phyloP scores from a whole-genome alignment of 2,329 filamentous ascomycete species.

The Hypocreales sp. region DNA sequence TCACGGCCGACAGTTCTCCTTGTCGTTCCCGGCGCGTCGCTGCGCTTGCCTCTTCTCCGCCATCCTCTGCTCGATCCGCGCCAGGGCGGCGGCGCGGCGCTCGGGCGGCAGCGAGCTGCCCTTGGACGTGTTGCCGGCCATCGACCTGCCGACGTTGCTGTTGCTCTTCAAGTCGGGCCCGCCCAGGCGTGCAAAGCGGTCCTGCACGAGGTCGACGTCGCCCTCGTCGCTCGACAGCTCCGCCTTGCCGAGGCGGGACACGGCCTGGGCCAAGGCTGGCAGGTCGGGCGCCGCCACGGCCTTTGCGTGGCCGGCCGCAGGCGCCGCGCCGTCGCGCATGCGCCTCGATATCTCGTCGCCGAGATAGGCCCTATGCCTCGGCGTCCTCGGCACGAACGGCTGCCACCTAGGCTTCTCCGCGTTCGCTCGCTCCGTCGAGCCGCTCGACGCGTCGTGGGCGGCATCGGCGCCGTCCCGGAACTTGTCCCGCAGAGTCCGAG shows the following conservation, averaged over 20 bases:
- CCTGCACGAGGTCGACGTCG: constrained; percentile 28
- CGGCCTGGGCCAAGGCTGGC: constrained; percentile 10
- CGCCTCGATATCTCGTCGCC: constrained; percentile 15
- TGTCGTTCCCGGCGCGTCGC: constrained; percentile 20
- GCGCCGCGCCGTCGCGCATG: constrained; percentile 12
- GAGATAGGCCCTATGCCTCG: constrained; percentile 21
- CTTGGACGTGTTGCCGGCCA: constrained; percentile 23
- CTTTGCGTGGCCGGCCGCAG: constrained; percentile 9
- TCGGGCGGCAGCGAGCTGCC: constrained; percentile 31
- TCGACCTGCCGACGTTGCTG: constrained; percentile 9
- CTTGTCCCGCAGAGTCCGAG: constrained; percentile 18
- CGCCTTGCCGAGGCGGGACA: constrained; percentile 6
- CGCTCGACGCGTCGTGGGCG: constrained; percentile 5
- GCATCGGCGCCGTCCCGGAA: constrained; percentile 15
- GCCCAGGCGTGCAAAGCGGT: constrained; percentile 29
- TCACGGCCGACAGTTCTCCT: constrained; percentile 34
- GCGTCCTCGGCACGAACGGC: constrained; percentile 24
- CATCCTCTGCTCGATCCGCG: constrained; percentile 36
- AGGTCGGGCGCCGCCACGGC: constrained; percentile 12
- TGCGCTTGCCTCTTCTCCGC: constrained; percentile 29
- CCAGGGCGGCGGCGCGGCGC: constrained; percentile 36
- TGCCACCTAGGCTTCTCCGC: constrained; percentile 22
- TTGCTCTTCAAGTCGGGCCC: constrained; percentile 17
- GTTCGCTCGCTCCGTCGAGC: constrained; percentile 10
- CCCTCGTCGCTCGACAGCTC: constrained; percentile 11